phyloP scores from a whole-genome alignment of 257 asterid genomes.

The Solanum medicagineum region DNA sequence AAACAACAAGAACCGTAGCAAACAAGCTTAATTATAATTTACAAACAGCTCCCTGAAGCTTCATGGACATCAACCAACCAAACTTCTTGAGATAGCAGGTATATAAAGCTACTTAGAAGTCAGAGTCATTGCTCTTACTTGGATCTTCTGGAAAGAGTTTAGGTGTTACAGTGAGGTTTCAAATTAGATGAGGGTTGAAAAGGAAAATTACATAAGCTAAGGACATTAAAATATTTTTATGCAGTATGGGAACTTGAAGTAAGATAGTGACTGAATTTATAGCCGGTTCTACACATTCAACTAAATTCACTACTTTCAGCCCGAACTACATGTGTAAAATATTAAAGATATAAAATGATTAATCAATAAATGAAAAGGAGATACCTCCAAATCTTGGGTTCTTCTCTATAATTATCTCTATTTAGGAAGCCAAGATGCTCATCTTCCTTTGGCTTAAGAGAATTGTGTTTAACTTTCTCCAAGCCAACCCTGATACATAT shows the following conservation, averaged over 20 bases:
- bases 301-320: not conserved
- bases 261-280: not conserved
- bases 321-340: not conserved
- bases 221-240: not conserved
- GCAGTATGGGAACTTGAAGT: slow-evolving; percentile 43
- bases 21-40: not conserved
- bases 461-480: slow-evolving; percentile 3
- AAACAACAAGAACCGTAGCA: not conserved
- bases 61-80: not conserved
- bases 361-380: not conserved
- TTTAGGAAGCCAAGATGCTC: slow-evolving; percentile 9
- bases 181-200: not conserved
- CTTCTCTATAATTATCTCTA: not conserved
- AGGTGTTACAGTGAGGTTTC: not conserved
- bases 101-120: not conserved
- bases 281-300: not conserved
- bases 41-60: not conserved
- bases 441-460: slow-evolving; percentile 19
- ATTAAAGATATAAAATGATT: not conserved
- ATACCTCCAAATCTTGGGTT: not conserved
- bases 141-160: not conserved
- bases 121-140: not conserved
- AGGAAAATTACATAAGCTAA: not conserved
- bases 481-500: slow-evolving; percentile 1
- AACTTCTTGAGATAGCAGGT: not conserved